phyloP scores from a whole-genome alignment of 768 basidiomycete genomes.

The Leccinum imitatum region DNA sequence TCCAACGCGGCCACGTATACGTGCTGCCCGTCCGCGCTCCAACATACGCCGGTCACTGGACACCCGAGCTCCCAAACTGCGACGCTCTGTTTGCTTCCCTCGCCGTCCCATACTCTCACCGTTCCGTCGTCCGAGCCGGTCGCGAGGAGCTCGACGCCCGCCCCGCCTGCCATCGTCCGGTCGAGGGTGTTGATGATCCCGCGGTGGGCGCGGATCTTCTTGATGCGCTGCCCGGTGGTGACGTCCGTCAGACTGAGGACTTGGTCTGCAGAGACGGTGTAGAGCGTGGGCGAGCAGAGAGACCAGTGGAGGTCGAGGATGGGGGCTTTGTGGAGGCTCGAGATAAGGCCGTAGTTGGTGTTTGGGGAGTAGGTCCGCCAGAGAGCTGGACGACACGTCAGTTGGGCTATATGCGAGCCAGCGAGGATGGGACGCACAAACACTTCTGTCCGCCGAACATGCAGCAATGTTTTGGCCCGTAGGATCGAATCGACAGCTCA shows the following conservation, averaged over 20 bases:
- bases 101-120: slow-evolving; percentile 90
- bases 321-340: slow-evolving; percentile 83
- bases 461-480: slow-evolving; percentile 93
- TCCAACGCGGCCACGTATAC: slow-evolving; percentile 93
- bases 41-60: slow-evolving; percentile 89
- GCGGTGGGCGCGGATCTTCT: slow-evolving; percentile 83
- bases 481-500: slow-evolving; percentile 92
- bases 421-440: slow-evolving; percentile 59
- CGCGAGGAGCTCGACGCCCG: slow-evolving; percentile 81
- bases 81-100: slow-evolving; percentile 68
- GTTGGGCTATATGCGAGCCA: not conserved
- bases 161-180: slow-evolving; percentile 79
- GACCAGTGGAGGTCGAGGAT: slow-evolving; percentile 94
- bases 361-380: slow-evolving; percentile 94
- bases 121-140: slow-evolving; percentile 93
- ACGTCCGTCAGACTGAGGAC: slow-evolving; percentile 74
- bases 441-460: slow-evolving; percentile 84
- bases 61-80: slow-evolving; percentile 49
- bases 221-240: slow-evolving; percentile 77
- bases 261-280: slow-evolving; percentile 90
- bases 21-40: slow-evolving; percentile 85
- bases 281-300: slow-evolving; percentile 66
- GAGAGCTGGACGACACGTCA: slow-evolving; percentile 48
- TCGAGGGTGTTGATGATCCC: slow-evolving; percentile 91
- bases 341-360: slow-evolving; percentile 86